Evolutionary conservation across 2,329 filamentous ascomycete species (phyloP).

Genomic region (Reticulascus tulasneorum): DNA sequence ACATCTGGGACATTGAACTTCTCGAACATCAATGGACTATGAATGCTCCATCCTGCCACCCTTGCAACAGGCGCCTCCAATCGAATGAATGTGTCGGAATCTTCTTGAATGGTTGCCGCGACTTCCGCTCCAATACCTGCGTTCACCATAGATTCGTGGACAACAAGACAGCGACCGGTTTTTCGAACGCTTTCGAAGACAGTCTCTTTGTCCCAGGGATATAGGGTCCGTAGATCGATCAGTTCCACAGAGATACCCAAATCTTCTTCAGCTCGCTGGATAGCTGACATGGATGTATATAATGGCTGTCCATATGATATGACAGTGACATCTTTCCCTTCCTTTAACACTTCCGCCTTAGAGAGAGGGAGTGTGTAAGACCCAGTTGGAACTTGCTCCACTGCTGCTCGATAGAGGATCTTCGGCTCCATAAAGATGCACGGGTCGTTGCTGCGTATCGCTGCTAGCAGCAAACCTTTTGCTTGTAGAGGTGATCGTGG

Average conservation of each 20-base stretch:
- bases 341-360: slow-evolving; percentile 79
- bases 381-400: slow-evolving; percentile 82
- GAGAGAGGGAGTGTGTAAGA: slow-evolving; percentile 80
- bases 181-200: slow-evolving; percentile 80
- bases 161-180: slow-evolving; percentile 80
- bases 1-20: slow-evolving; percentile 81
- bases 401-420: slow-evolving; percentile 83
- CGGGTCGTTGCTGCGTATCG: slow-evolving; percentile 78
- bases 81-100: slow-evolving; percentile 68
- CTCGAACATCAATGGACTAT: slow-evolving; percentile 76
- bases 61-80: slow-evolving; percentile 82
- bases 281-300: slow-evolving; percentile 76
- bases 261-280: slow-evolving; percentile 70
- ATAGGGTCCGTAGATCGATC: slow-evolving; percentile 83
- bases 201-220: slow-evolving; percentile 84
- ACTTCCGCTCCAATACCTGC: slow-evolving; percentile 86
- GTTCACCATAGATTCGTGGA: slow-evolving; percentile 91
- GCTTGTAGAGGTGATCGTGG: slow-evolving; percentile 83
- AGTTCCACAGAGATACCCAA: slow-evolving; percentile 76
- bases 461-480: slow-evolving; percentile 76
- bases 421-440: slow-evolving; percentile 95
- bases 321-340: slow-evolving; percentile 76
- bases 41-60: slow-evolving; percentile 86
- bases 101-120: slow-evolving; percentile 81
- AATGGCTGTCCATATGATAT: slow-evolving; percentile 87